Conservation (phyloP, 176 grass and related monocot species). For the Tillandsia leiboldiana region DNA sequence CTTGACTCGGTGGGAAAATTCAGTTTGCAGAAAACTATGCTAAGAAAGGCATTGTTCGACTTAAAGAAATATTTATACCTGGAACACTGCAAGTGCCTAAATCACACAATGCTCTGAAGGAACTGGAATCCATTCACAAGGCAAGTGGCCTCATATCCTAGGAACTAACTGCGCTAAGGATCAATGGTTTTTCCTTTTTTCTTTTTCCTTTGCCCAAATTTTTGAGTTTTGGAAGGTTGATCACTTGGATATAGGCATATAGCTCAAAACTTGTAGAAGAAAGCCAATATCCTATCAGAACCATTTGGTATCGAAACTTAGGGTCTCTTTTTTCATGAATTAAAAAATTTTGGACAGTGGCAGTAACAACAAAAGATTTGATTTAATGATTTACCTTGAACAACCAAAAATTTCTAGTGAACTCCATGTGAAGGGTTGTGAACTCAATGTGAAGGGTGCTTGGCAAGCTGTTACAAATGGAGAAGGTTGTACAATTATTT, state of each 20-base stretch:
- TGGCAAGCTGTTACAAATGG: neutral
- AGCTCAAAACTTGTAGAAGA: too few species aligned
- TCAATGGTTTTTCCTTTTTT: neutral
- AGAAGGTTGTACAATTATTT: neutral
- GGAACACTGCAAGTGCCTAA: conserved; percentile 81
- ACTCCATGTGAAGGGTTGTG: neutral
- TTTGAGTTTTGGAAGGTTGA: too few species aligned
- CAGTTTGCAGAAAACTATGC: conserved; percentile 96
- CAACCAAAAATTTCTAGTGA: too few species aligned
- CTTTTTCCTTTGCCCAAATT: too few species aligned
- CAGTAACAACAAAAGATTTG: too few species aligned
- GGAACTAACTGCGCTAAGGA: neutral
- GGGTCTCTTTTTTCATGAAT: too few species aligned
- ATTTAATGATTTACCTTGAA: too few species aligned
- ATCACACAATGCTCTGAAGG: conserved; percentile 77
- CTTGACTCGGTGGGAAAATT: conserved; percentile 8
- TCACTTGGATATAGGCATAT: too few species aligned
- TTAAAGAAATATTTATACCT: conserved; percentile 91
- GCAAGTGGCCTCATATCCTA: conserved; percentile 22
- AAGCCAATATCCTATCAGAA: too few species aligned
- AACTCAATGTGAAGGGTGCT: neutral
- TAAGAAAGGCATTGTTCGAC: conserved; percentile 76
- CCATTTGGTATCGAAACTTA: too few species aligned
- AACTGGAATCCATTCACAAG: conserved; percentile 99
- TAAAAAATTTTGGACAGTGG: neutral